Conservation (phyloP, 2,329 filamentous ascomycete species). For the Keithomyces neogunnii region DNA sequence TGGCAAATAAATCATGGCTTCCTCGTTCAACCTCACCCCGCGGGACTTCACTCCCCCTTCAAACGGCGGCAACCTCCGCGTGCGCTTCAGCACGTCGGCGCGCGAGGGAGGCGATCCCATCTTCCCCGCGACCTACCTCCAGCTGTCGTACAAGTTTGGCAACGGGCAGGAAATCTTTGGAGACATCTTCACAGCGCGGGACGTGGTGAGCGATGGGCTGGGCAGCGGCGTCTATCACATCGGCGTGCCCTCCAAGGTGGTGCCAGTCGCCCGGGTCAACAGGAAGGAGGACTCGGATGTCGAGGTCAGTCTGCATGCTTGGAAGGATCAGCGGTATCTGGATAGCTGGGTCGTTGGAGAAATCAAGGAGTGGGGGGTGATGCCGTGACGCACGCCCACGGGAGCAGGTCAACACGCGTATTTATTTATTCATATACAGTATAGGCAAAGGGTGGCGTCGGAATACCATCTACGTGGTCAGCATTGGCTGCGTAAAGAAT, state of each 20-base stretch:
- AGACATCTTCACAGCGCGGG: constrained; percentile 5
- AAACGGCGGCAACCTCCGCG: not conserved
- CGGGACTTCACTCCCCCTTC: not conserved
- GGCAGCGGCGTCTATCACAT: not conserved
- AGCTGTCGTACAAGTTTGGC: constrained; percentile 8
- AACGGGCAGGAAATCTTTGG: constrained; percentile 1
- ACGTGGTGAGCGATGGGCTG: not conserved
- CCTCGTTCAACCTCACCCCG: not conserved
- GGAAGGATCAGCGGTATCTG: constrained; percentile 3
- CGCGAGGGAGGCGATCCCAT: constrained; percentile 4
- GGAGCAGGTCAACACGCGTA: too few relatives aligned
- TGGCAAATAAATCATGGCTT: not conserved
- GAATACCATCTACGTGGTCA: too few relatives aligned
- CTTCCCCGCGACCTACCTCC: constrained; percentile 7
- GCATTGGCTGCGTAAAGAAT: too few relatives aligned
- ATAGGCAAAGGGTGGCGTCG: too few relatives aligned
- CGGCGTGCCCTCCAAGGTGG: not conserved
- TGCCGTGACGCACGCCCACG: too few relatives aligned
- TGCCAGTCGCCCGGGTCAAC: not conserved
- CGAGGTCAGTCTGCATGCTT: constrained; percentile 5
- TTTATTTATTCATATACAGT: too few relatives aligned
- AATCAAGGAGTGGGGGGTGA: not conserved
- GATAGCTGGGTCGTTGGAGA: constrained; percentile 1
- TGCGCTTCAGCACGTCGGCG: constrained; percentile 6
- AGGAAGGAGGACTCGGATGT: not conserved